phyloP scores from a whole-genome alignment of 2,329 filamentous ascomycete species.

The Phyllosticta ampelicida region DNA sequence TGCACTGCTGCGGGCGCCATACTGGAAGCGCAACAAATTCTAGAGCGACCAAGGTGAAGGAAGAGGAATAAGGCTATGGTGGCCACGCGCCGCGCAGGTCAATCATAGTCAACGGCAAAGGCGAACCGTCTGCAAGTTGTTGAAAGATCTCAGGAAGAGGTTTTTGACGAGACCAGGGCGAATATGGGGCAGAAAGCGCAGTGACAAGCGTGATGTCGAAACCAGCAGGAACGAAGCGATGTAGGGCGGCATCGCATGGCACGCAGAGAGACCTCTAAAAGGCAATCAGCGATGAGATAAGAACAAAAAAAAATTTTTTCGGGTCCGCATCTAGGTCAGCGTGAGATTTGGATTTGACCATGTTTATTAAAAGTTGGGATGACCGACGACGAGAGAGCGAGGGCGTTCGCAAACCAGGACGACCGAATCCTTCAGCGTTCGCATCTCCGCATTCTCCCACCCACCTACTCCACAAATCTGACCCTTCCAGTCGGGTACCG shows the following conservation, averaged over 20 bases:
- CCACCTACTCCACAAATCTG: background rate
- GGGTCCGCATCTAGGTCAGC: background rate
- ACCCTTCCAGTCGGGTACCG: background rate
- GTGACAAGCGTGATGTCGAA: background rate
- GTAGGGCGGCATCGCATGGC: background rate
- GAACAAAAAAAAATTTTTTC: background rate
- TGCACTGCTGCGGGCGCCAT: slow-evolving; percentile 3
- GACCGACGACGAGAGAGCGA: background rate
- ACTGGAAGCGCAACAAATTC: background rate
- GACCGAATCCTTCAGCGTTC: background rate
- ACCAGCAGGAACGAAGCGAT: background rate
- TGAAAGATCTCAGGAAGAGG: background rate
- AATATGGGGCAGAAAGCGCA: background rate
- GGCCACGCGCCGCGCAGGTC: background rate
- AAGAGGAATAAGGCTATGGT: background rate
- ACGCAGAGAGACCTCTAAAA: background rate
- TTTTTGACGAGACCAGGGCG: background rate
- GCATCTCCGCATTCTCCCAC: background rate
- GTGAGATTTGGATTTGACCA: background rate
- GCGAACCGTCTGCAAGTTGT: background rate
- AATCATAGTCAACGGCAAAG: background rate
- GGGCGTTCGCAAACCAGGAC: background rate
- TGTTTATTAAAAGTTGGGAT: background rate
- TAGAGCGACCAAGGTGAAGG: background rate
- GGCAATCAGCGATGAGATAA: background rate